These are phyloP conservation scores for Penicillium simplicissimum DNA, from an alignment of 495 filamentous ascomycete species.

Conservation along the genomic window DNA sequence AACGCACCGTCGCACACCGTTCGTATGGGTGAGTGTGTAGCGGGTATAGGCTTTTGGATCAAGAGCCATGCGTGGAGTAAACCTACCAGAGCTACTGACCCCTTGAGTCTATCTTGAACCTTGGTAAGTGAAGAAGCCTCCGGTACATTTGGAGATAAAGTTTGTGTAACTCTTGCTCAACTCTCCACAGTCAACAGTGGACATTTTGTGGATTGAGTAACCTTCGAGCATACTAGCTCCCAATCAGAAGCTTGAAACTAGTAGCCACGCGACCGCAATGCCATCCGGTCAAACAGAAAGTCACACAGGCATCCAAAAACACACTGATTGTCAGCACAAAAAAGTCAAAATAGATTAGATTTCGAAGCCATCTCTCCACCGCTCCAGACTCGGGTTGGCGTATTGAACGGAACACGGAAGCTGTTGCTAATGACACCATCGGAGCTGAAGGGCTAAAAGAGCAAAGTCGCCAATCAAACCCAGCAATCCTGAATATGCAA, in stretches of 20 bases:
- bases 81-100: background rate
- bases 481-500: background rate
- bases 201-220: background rate
- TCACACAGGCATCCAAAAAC: background rate
- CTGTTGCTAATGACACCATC: background rate
- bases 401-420: background rate
- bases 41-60: background rate
- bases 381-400: background rate
- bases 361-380: constrained; percentile 1
- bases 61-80: background rate
- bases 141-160: background rate
- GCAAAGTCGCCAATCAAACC: background rate
- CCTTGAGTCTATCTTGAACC: background rate
- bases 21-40: background rate
- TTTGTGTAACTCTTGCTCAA: background rate
- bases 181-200: background rate
- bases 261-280: background rate
- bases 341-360: constrained; percentile 11
- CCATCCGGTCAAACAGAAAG: background rate
- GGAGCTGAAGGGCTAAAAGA: background rate
- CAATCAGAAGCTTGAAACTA: background rate
- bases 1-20: constrained; percentile 1
- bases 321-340: background rate
- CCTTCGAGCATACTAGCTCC: background rate
- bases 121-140: background rate